Conservation (phyloP, 257 asterid species). For the Anisodus tanguticus region DNA sequence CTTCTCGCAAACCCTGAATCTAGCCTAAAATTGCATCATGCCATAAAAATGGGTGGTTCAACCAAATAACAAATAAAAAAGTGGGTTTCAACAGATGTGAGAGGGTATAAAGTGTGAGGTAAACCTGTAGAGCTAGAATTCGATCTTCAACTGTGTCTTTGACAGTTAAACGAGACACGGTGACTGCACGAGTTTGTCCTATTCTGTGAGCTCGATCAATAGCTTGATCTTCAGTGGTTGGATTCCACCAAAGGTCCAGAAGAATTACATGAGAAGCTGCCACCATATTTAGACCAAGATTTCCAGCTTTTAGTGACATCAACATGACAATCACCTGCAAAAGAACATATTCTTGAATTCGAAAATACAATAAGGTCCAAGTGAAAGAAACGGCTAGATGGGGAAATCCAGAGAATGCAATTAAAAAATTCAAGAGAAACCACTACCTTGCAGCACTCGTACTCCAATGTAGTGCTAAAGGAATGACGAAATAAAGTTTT, state of each 20-base stretch:
- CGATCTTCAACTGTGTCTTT: constrained; percentile 96
- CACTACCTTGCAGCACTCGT: not conserved
- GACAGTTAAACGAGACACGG: constrained; percentile 86
- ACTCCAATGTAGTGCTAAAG: not conserved
- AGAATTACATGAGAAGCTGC: constrained; percentile 96
- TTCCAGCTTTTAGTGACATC: constrained; percentile 99
- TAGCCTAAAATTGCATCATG: constrained; percentile 15
- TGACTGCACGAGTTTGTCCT: constrained; percentile 93
- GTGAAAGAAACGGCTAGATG: not conserved
- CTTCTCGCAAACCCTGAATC: not conserved
- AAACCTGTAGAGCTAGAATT: constrained; percentile 92
- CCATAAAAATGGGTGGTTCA: not conserved
- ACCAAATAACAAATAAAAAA: constrained; percentile 6
- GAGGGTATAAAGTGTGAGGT: not conserved
- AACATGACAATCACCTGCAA: constrained; percentile 94
- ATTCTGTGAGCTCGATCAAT: constrained; percentile 97
- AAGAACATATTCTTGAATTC: constrained; percentile 29
- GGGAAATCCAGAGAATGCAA: constrained; percentile 14
- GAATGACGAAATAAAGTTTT: not conserved
- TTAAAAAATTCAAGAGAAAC: not conserved
- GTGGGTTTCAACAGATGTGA: not conserved
- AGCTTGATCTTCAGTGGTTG: constrained; percentile 99
- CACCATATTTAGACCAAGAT: constrained; percentile 97
- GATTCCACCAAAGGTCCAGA: constrained; percentile 99
- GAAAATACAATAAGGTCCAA: constrained; percentile 7